Conservation (phyloP, 306 rosid genomes). For the Fagus sylvatica region DNA sequence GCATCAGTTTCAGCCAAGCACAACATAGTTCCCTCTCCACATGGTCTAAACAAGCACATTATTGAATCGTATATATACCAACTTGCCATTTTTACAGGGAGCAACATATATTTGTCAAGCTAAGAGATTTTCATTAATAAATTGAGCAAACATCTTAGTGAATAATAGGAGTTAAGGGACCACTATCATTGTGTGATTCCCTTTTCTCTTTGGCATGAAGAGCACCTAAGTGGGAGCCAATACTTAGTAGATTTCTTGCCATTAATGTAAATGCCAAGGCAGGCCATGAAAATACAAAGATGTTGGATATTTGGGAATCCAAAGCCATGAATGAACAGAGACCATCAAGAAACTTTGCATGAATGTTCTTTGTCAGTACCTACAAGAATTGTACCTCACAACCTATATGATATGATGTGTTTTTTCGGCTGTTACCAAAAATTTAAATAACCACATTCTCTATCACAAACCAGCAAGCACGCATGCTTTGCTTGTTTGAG, state of each 20-base stretch:
- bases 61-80: too few relatives aligned
- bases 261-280: slow-evolving; percentile 17
- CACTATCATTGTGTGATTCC: not conserved
- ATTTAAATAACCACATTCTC: slow-evolving; percentile 7
- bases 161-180: slow-evolving; percentile 25
- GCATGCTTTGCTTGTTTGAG: not conserved
- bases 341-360: not conserved
- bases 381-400: slow-evolving; percentile 11
- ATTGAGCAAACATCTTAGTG: too few relatives aligned
- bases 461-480: not conserved
- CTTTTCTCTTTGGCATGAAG: not conserved
- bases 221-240: slow-evolving; percentile 3
- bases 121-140: too few relatives aligned
- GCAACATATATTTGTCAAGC: too few relatives aligned
- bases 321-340: slow-evolving; percentile 22
- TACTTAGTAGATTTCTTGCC: slow-evolving; percentile 26
- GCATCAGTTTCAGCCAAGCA: not conserved
- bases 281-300: slow-evolving; percentile 36
- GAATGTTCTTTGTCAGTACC: slow-evolving; percentile 14
- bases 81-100: too few relatives aligned
- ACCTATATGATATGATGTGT: slow-evolving; percentile 8
- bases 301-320: slow-evolving; percentile 32
- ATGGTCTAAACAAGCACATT: too few relatives aligned
- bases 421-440: slow-evolving; percentile 6
- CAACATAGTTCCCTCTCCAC: not conserved